Percentiles rank a stretch among this genome's conserved stretches.
Conservation (phyloP, 352 stramenopile species). For the Lagenidium sp. region DNA sequence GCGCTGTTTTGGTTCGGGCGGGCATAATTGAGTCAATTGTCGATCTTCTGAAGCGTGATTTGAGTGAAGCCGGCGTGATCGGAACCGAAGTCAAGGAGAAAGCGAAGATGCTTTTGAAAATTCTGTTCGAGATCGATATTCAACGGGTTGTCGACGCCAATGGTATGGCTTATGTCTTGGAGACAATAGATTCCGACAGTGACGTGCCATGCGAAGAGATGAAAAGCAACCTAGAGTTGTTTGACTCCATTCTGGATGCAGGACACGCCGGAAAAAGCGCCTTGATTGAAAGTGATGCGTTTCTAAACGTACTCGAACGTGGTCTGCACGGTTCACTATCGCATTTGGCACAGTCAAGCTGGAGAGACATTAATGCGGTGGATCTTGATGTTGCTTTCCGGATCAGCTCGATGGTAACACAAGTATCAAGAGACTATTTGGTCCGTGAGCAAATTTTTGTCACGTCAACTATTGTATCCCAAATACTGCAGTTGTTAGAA, state of each 20-base stretch:
- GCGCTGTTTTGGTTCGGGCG: slow-evolving; percentile 36
- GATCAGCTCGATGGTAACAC: slow-evolving; percentile 44
- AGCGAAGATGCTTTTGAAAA: slow-evolving; percentile 34
- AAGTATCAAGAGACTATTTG: slow-evolving; percentile 19
- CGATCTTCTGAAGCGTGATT: slow-evolving; percentile 35
- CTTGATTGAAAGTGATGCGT: slow-evolving; percentile 36
- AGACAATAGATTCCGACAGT: slow-evolving; percentile 14
- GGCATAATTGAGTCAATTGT: slow-evolving; percentile 47
- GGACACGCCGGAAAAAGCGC: slow-evolving; percentile 29
- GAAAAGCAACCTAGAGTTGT: slow-evolving; percentile 43
- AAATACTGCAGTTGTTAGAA: slow-evolving; percentile 9
- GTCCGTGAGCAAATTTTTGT: slow-evolving; percentile 42
- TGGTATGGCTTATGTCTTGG: slow-evolving; percentile 51
- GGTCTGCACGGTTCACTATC: slow-evolving; percentile 15
- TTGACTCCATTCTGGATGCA: slow-evolving; percentile 47
- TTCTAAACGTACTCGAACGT: slow-evolving; percentile 31
- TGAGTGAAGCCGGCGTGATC: slow-evolving; percentile 2
- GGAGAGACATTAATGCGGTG: slow-evolving; percentile 13
- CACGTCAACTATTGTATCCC: slow-evolving; percentile 10
- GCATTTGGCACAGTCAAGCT: too few relatives aligned
- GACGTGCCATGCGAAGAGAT: slow-evolving; percentile 19
- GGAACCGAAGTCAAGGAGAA: slow-evolving; percentile 2
- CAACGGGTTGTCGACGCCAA: slow-evolving; percentile 50
- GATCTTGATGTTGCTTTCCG: slow-evolving; percentile 41
- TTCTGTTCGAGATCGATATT: slow-evolving; percentile 56